A percentile compares a stretch with the other conserved stretches of the same genome.
These are phyloP conservation scores for Abelmoschus esculentus DNA, from an alignment of 345 rosid species.

Conservation along the genomic window DNA sequence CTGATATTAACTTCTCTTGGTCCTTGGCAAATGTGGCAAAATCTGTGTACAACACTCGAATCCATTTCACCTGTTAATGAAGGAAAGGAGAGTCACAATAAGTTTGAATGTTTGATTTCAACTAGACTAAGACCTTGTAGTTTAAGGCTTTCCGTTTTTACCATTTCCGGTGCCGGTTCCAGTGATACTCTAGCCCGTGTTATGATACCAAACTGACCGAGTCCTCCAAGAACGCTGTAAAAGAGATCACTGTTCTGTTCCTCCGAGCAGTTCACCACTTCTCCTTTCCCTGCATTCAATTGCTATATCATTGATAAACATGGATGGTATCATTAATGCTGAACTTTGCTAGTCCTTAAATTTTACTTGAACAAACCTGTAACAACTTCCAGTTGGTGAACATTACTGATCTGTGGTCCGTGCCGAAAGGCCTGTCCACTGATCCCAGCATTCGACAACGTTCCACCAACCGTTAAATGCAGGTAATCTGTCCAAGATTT, in stretches of 20 bases:
- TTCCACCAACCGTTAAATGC: constrained; percentile 87
- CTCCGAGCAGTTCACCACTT: constrained; percentile 66
- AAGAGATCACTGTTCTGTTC: constrained; percentile 70
- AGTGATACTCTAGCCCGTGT: constrained; percentile 74
- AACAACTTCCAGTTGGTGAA: constrained; percentile 78
- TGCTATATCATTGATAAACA: not conserved
- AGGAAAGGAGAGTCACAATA: constrained; percentile 13
- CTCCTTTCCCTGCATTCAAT: constrained; percentile 70
- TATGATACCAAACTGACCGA: constrained; percentile 94
- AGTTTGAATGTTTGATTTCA: not conserved
- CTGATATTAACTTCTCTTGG: constrained; percentile 68
- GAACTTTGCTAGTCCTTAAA: constrained; percentile 6
- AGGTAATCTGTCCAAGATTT: constrained; percentile 96
- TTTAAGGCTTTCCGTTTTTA: constrained; percentile 27
- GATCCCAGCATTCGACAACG: constrained; percentile 87
- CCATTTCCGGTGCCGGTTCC: constrained; percentile 77
- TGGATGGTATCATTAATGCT: not conserved
- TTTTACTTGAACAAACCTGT: constrained; percentile 50
- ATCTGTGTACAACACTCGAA: constrained; percentile 76
- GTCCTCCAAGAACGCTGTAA: constrained; percentile 78
- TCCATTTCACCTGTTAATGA: constrained; percentile 80
- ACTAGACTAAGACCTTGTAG: not conserved
- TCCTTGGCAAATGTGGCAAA: constrained; percentile 62
- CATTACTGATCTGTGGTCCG: constrained; percentile 97
- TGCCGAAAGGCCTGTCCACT: constrained; percentile 88